Evolutionary conservation across 495 filamentous ascomycete species (phyloP).

Genomic region (Daldinia decipiens): DNA sequence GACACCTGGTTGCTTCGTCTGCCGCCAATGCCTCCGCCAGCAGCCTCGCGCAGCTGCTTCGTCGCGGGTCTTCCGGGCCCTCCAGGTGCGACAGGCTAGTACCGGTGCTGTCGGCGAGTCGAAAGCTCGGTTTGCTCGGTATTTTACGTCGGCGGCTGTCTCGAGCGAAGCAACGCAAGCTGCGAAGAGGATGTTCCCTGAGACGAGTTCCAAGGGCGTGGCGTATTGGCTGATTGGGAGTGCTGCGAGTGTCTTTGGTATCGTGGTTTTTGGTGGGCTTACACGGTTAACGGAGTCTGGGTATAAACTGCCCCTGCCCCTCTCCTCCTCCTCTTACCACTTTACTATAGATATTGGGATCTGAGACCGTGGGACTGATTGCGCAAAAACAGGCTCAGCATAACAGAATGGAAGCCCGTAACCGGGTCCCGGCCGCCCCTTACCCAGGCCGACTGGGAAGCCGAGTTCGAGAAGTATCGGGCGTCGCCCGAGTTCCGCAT

Average conservation of each 20-base stretch:
- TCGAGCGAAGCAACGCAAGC: constrained; percentile 30
- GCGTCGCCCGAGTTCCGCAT: constrained; percentile 90
- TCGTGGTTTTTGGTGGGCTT: constrained; percentile 93
- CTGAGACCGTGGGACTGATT: no score
- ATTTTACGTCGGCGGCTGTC: constrained; percentile 55
- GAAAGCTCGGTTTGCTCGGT: constrained; percentile 41
- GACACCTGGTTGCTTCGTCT: constrained; percentile 66
- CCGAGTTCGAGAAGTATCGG: constrained; percentile 90
- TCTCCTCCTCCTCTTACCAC: no score
- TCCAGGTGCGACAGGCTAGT: constrained; percentile 25
- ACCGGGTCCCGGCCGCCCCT: constrained; percentile 92
- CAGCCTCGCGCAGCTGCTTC: constrained; percentile 44
- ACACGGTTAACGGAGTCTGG: constrained; percentile 96
- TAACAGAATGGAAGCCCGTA: constrained; percentile 98
- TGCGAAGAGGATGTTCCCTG: constrained; percentile 66
- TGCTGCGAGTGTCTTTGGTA: constrained; percentile 91
- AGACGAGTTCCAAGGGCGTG: constrained; percentile 75
- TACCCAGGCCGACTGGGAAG: constrained; percentile 80
- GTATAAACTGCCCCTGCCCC: no score
- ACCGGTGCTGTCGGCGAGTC: constrained; percentile 15
- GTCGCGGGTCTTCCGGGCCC: constrained; percentile 45
- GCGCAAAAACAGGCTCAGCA: constrained; percentile 76
- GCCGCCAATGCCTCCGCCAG: constrained; percentile 69
- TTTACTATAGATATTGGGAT: no score
- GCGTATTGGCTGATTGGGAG: constrained; percentile 94